Evolutionary conservation across 352 stramenopile genomes (phyloP).

Genomic region (Phytophthora colocasiae): DNA sequence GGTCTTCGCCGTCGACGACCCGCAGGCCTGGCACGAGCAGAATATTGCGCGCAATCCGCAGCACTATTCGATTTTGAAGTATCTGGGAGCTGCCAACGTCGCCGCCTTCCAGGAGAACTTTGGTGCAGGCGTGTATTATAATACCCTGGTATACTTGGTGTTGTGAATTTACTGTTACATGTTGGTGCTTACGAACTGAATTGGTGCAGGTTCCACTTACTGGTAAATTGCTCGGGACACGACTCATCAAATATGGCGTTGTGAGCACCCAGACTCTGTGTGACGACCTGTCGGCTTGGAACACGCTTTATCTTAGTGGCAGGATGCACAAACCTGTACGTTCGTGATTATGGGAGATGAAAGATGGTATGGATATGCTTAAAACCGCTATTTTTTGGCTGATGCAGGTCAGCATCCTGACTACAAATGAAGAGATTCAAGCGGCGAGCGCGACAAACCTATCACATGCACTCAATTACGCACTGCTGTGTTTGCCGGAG

Average conservation of each 20-base stretch:
- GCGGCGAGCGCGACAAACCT: constrained; percentile 66
- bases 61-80: constrained; percentile 87
- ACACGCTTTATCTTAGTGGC: constrained; percentile 87
- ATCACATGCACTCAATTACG: constrained; percentile 77
- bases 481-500: constrained; percentile 74
- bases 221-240: constrained; percentile 60
- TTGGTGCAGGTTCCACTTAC: constrained; percentile 56
- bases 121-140: constrained; percentile 87
- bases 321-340: constrained; percentile 89
- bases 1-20: constrained; percentile 88
- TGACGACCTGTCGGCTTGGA: constrained; percentile 81
- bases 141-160: constrained; percentile 63
- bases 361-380: constrained; percentile 13
- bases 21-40: constrained; percentile 78
- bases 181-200: constrained; percentile 3
- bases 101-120: constrained; percentile 78
- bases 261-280: constrained; percentile 84
- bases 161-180: not conserved
- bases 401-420: constrained; percentile 66
- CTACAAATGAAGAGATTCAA: constrained; percentile 54
- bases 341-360: constrained; percentile 3
- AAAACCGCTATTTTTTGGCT: not conserved
- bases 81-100: constrained; percentile 64
- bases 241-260: constrained; percentile 91
- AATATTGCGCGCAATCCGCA: constrained; percentile 79